Conservation (phyloP, 768 basidiomycete species). For the Trichaptum fuscoviolaceum region DNA sequence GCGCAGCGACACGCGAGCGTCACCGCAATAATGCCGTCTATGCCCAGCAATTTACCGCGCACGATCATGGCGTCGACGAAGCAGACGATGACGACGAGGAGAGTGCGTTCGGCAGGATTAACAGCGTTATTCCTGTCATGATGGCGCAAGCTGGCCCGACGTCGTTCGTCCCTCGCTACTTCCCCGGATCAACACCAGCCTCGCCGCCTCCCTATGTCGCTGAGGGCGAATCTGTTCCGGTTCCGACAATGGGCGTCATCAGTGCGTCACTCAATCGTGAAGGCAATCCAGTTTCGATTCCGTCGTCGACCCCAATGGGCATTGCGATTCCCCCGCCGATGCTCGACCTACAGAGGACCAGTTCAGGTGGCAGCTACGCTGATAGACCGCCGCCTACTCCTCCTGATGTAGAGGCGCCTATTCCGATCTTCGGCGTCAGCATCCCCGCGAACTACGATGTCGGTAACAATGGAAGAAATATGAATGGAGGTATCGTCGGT, state of each 20-base stretch:
- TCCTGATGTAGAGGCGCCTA: neutral
- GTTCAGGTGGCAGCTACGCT: neutral
- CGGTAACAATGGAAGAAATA: neutral
- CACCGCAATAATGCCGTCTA: slow-evolving; percentile 22
- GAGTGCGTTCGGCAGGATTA: slow-evolving; percentile 10
- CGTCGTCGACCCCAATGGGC: neutral
- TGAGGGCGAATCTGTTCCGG: slow-evolving; percentile 1
- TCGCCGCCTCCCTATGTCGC: slow-evolving; percentile 29
- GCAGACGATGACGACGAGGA: slow-evolving; percentile 24
- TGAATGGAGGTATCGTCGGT: neutral
- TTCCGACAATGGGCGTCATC: neutral
- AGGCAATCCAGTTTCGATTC: neutral
- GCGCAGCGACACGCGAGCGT: slow-evolving; percentile 36
- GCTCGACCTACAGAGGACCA: neutral
- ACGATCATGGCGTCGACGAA: slow-evolving; percentile 14
- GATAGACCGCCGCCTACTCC: slow-evolving; percentile 4
- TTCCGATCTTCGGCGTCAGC: neutral
- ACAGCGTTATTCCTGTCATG: slow-evolving; percentile 3
- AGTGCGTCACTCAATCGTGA: neutral
- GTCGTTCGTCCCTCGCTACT: slow-evolving; percentile 51
- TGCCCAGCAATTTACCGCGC: slow-evolving; percentile 26
- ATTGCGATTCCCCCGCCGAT: neutral
- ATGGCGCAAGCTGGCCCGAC: slow-evolving; percentile 36
- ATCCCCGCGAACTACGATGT: neutral
- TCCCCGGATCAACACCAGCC: slow-evolving; percentile 44